Base-by-base conservation (phyloP, 768 basidiomycete species). In the Mycena epipterygia region DNA sequence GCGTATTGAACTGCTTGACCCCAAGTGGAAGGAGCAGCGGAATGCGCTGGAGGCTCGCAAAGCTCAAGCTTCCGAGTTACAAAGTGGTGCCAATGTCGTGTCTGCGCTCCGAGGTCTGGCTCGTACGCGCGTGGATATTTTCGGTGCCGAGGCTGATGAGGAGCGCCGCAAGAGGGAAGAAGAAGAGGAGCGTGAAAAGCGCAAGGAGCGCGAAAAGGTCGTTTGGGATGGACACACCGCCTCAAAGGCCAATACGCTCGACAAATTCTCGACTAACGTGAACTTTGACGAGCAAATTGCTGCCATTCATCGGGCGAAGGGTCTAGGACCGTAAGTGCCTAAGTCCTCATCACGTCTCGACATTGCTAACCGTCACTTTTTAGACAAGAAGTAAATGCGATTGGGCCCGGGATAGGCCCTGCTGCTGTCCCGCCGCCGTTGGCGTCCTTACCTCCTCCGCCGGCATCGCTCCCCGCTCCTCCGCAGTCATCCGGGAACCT, bases 201-300 rank as follows among this genome's bases (percentile, higher is more conserved):
- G 95, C 73, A 93, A 90, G 79, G 97, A 97, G 79, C 90, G 91
- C 79, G 98, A 99, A 82, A 96, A 94, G 79, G 94, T 95, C 74
- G 95, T 98, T 56, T 99, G 98, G 98, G 98, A 99, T 81, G 98
- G 98, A 75, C 97, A 99, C 81, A 97, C 97, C 2, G 94, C 95
- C 49, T 94, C 95, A 49, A 98, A 97, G 83, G 93, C 93, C 56
- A 91, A 90, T 74, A 98, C 96, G 1, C 85, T 96, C 77, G 94
- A 96, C 87, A 95, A 95, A 78, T 99, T 93, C 85, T 96, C 96
- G 56, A 91, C 90, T 19, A 93, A 93, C 71, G 96, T 95, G 85
- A 97, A 96, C 79, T 92, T 99, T 79, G 96, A 98, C 83, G 96
- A 98, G 77, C 98, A 99, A 79, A 99, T 99, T 79, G 95, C 95